Percentiles rank a stretch among this genome's conserved stretches.
These are phyloP conservation scores for Trichophyton mentagrophytes DNA, from an alignment of 2,329 filamentous ascomycete species.

Conservation along the genomic window DNA sequence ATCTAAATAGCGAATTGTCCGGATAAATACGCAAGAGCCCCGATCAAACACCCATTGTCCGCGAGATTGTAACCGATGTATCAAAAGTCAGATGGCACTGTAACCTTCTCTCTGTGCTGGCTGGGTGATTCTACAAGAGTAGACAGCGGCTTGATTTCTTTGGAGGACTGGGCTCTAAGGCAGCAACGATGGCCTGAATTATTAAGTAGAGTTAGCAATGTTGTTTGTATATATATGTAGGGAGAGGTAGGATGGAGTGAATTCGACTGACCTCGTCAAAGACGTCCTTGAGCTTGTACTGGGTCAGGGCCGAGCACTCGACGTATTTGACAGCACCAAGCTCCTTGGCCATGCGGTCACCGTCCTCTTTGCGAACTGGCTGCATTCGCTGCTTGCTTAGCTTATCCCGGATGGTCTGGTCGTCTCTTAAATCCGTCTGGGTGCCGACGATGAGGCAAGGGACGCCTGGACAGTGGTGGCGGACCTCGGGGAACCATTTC, in stretches of 20 bases:
- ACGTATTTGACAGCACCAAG: conserved; percentile 98
- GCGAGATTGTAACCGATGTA: not conserved
- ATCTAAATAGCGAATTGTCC: not conserved
- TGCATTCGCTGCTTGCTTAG: conserved; percentile 91
- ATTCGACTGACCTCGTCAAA: conserved; percentile 75
- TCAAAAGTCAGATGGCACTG: not conserved
- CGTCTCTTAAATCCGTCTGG: conserved; percentile 90
- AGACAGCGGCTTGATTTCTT: conserved; percentile 8
- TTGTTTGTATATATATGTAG: conserved; percentile 7
- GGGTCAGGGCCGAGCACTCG: conserved; percentile 93
- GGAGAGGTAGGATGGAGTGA: not conserved
- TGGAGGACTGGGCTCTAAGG: conserved; percentile 59
- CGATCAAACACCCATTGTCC: not conserved
- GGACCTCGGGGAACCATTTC: conserved; percentile 98
- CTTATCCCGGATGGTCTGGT: conserved; percentile 77
- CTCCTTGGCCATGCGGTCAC: conserved; percentile 92
- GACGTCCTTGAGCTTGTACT: conserved; percentile 97
- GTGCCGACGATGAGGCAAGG: conserved; percentile 97
- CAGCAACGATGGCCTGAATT: conserved; percentile 78
- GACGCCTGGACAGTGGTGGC: conserved; percentile 95
- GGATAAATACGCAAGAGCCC: not conserved
- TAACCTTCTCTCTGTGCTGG: not conserved
- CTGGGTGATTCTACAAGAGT: not conserved
- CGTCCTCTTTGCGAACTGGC: conserved; percentile 82
- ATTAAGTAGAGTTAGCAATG: not conserved